phyloP scores from a whole-genome alignment of 2,329 filamentous ascomycete species.

The Fusarium napiforme region DNA sequence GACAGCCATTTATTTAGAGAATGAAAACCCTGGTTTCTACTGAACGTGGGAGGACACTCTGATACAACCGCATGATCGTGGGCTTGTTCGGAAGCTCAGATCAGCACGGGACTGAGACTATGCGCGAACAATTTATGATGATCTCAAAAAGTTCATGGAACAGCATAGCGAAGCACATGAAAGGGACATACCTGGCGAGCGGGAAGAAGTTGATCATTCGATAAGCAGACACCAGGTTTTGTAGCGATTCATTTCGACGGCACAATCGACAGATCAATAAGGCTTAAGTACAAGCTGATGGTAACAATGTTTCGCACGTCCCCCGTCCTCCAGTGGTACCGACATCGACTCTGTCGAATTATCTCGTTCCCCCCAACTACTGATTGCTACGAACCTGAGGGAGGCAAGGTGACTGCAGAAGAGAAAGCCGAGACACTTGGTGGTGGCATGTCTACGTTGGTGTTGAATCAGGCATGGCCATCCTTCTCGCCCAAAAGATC shows the following conservation, averaged over 20 bases:
- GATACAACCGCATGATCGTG: background rate
- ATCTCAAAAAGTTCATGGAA: background rate
- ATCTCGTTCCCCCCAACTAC: background rate
- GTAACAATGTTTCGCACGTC: background rate
- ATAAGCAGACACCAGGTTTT: background rate
- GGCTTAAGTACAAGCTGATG: background rate
- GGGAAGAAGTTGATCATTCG: background rate
- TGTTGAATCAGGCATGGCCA: conserved; percentile 33
- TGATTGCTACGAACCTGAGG: background rate
- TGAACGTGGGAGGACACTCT: background rate
- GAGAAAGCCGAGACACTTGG: background rate
- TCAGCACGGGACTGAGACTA: background rate
- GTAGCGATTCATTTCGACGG: background rate
- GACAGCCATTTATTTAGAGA: background rate
- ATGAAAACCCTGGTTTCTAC: background rate
- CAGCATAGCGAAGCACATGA: background rate
- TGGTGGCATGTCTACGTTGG: conserved; percentile 40
- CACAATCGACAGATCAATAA: background rate
- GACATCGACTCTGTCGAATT: background rate
- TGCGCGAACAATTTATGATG: background rate
- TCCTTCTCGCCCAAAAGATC: conserved; percentile 41
- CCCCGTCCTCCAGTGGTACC: background rate
- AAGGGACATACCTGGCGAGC: background rate
- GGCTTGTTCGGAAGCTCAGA: background rate
- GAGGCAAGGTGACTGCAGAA: background rate